Evolutionary conservation across 164 flowering plant species (phyloP), one percentile per base, ranked within the genome.

Genomic region (Vitis rupestris): DNA sequence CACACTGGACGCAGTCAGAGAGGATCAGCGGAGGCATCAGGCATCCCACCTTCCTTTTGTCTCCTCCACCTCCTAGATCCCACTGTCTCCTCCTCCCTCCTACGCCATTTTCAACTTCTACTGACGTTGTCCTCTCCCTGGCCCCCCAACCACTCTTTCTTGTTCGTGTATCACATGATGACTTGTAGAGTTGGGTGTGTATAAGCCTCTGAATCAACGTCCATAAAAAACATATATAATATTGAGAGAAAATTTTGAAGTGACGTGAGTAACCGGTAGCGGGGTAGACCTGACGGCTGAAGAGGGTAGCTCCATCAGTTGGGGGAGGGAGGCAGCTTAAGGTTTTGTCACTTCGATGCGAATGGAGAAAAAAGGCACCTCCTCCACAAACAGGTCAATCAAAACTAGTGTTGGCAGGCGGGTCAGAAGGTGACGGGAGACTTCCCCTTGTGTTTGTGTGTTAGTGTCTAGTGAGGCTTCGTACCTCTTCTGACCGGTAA

Each of bases 281-380:
- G 11, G 16, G 2, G 14, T 19, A 10, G 29, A 48, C 50, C 58
- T 56, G 63, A 50, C 68, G 50, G 68, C 58, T 23, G 27, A 23
- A 23, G 27, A 23, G 27, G 27, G 27, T 23, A 23, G 27, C 27
- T 23, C 27, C 27, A 23, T 23, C 27, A 23, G 27, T 23, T 23
- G 19, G 50, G 7, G 51, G 59, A 52, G 63, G 66, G 50, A 58
- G 70, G 51, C 37, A 57, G 67, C 76, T 73, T 73, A 63, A 68
- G 76, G 72, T 56, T 73, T 57, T 9, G 76, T 73, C 76, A 73
- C 68, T 14, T 73, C 72, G 63, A 61, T n/a, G 61, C 65, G 60
- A 59, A 72, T 65, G 70, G 13, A 48, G 30, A 19, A n/a, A 10
- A 8, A 4, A 64, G 64, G 58, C 55, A 10, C 15, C 1, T 30